A percentile compares a stretch with the other conserved stretches of the same genome.
These are phyloP conservation scores for Fallopia convolvulus DNA, from an alignment of 148 eudicot species.

Conservation along the genomic window DNA sequence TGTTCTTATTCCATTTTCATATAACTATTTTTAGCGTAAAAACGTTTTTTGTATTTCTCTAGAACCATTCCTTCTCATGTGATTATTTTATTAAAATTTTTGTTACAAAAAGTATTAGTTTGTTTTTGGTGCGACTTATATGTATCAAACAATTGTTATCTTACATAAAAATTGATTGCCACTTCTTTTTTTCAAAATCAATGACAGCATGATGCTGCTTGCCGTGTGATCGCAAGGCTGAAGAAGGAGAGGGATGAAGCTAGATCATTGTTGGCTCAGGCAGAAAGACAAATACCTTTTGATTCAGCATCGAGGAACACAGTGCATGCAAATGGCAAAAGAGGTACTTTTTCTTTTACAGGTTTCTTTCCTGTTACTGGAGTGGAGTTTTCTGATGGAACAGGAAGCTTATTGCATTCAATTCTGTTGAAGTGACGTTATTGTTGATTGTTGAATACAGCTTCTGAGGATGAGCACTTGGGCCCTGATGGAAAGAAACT, in stretches of 20 bases:
- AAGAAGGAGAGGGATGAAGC: conserved; percentile 97
- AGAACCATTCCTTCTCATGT: neutral
- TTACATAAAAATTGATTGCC: neutral
- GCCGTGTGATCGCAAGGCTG: conserved; percentile 97
- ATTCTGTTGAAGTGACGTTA: neutral
- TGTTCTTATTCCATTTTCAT: neutral
- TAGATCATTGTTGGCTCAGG: conserved; percentile 65
- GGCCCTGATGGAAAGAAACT: conserved; percentile 59
- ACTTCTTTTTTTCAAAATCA: neutral
- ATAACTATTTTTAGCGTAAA: neutral
- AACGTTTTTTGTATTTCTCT: neutral
- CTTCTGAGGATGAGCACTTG: conserved; percentile 52
- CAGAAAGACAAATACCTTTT: conserved; percentile 71
- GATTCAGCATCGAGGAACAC: conserved; percentile 38
- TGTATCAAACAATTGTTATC: neutral
- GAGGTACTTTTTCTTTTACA: conserved; percentile 40
- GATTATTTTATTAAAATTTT: neutral
- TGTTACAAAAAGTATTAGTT: neutral
- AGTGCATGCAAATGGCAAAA: conserved; percentile 75
- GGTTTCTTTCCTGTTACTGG: neutral
- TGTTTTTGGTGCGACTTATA: neutral
- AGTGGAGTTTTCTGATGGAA: neutral
- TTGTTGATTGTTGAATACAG: conserved; percentile 19
- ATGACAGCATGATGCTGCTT: conserved; percentile 97
- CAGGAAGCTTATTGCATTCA: neutral